Evolutionary conservation across 352 stramenopile genomes (phyloP).

Genomic region (Phytophthora nicotianae): DNA sequence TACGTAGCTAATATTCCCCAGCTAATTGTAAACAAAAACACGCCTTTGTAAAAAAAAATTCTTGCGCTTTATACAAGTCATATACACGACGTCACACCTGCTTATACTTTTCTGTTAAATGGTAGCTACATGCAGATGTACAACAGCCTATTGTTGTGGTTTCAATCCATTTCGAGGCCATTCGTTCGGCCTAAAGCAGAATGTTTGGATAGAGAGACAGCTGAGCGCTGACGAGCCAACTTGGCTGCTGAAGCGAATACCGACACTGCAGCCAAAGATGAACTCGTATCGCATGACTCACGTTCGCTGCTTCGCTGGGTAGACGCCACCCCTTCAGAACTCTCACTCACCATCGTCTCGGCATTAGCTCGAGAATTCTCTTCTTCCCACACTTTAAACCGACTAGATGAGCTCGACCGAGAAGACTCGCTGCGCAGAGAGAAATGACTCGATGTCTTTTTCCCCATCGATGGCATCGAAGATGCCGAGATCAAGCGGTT

Average conservation of each 20-base stretch:
- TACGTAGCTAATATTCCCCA: no score
- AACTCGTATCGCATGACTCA: slow-evolving; percentile 19
- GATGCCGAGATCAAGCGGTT: slow-evolving; percentile 26
- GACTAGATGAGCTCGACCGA: slow-evolving; percentile 23
- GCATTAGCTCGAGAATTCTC: slow-evolving; percentile 13
- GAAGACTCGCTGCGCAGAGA: slow-evolving; percentile 10
- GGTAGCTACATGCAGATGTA: not conserved
- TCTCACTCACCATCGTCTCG: slow-evolving; percentile 27
- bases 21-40: not conserved
- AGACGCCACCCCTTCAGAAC: not conserved
- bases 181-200: slow-evolving; percentile 38
- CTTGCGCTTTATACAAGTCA: no score
- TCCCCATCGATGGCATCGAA: slow-evolving; percentile 29
- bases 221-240: slow-evolving; percentile 58
- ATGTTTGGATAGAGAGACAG: slow-evolving; percentile 55
- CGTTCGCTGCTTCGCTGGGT: slow-evolving; percentile 2
- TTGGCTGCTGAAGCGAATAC: slow-evolving; percentile 56
- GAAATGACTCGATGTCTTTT: slow-evolving; percentile 17
- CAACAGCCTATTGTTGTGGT: not conserved
- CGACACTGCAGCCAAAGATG: slow-evolving; percentile 53
- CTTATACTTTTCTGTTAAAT: slow-evolving; percentile 2
- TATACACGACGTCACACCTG: not conserved
- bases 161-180: slow-evolving; percentile 21
- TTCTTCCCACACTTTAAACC: slow-evolving; percentile 34
- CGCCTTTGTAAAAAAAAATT: no score